These are phyloP conservation scores for Pyrrhoderma noxium DNA, from an alignment of 1,284 basidiomycete species.

Conservation along the genomic window DNA sequence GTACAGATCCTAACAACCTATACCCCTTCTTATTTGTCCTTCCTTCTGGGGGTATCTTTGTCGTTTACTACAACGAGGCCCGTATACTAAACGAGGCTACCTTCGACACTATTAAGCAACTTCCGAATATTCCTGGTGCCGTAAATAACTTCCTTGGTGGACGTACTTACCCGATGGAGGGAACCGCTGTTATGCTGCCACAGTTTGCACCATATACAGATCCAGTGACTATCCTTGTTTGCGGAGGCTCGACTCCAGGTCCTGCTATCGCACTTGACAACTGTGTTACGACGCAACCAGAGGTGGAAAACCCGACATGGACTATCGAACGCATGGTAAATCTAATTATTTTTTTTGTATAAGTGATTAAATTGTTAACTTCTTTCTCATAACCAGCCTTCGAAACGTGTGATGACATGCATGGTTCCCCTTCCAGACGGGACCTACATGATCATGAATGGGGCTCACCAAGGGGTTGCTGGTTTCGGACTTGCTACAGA, in stretches of 20 bases:
- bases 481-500: slow-evolving; percentile 63
- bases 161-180: slow-evolving; percentile 72
- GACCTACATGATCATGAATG: slow-evolving; percentile 68
- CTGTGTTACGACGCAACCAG: slow-evolving; percentile 60
- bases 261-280: slow-evolving; percentile 57
- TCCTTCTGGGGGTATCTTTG: slow-evolving; percentile 57
- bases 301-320: slow-evolving; percentile 52
- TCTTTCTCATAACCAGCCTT: slow-evolving; percentile 37
- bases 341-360: neutral
- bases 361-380: neutral
- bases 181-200: slow-evolving; percentile 62
- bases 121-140: slow-evolving; percentile 68
- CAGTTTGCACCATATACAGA: slow-evolving; percentile 65
- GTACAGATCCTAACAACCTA: slow-evolving; percentile 68
- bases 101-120: slow-evolving; percentile 47
- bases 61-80: slow-evolving; percentile 72
- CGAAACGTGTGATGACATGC: slow-evolving; percentile 67
- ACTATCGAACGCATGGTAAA: slow-evolving; percentile 56
- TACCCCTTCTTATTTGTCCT: slow-evolving; percentile 71
- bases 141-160: slow-evolving; percentile 70
- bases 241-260: slow-evolving; percentile 63
- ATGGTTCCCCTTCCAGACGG: slow-evolving; percentile 68
- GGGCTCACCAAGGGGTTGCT: slow-evolving; percentile 57
- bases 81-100: slow-evolving; percentile 61
- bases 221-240: slow-evolving; percentile 60